Evolutionary conservation across 306 rosid species (phyloP).

Genomic region (Vachellia collinsii): DNA sequence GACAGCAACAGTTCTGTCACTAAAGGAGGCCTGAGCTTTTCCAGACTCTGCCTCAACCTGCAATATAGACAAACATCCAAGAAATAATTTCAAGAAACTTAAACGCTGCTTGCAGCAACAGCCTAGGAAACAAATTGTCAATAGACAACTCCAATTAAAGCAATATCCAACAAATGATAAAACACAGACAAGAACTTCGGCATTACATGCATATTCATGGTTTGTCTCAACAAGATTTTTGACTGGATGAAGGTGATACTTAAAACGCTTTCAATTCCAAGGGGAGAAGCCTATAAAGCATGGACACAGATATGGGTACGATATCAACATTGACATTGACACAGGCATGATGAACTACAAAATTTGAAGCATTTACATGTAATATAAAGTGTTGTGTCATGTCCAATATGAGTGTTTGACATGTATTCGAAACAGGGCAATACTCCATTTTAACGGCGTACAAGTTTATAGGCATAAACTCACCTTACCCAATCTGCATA

Average conservation of each 20-base stretch:
- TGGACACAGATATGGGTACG: not conserved
- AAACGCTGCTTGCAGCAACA: slow-evolving; percentile 15
- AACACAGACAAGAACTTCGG: not conserved
- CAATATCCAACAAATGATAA: slow-evolving; percentile 18
- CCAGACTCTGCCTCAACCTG: slow-evolving; percentile 83
- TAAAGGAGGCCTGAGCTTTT: slow-evolving; percentile 77
- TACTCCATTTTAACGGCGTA: not conserved
- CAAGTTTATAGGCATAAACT: slow-evolving; percentile 24
- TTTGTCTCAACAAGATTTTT: slow-evolving; percentile 25
- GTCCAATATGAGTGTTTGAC: not conserved
- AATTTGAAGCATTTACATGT: not conserved
- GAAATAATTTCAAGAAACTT: slow-evolving; percentile 17
- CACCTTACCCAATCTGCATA: slow-evolving; percentile 93
- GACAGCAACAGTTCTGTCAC: slow-evolving; percentile 88
- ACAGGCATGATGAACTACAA: not conserved
- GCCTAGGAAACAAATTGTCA: slow-evolving; percentile 12
- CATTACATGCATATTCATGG: slow-evolving; percentile 13
- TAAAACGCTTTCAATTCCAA: slow-evolving; percentile 5
- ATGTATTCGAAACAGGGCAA: not conserved
- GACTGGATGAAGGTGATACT: not conserved
- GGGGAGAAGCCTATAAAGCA: not conserved
- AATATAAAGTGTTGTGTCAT: not conserved
- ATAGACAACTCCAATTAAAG: slow-evolving; percentile 11
- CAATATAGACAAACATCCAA: slow-evolving; percentile 21
- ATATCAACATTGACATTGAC: not conserved